Evolutionary conservation across 306 rosid species (phyloP), one percentile per base, ranked within the genome.

Genomic region (Cicer arietinum): DNA sequence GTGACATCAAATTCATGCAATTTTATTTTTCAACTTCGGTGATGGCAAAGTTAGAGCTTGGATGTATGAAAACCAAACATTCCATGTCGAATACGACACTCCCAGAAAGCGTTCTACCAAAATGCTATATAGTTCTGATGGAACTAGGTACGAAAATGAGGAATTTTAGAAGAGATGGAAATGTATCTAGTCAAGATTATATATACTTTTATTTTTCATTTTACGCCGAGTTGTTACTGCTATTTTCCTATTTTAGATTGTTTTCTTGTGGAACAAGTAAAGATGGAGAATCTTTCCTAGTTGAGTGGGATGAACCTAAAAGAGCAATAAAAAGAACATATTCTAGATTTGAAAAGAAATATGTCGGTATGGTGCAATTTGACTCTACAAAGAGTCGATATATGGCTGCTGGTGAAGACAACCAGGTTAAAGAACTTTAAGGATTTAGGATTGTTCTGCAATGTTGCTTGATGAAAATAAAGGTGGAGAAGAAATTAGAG

Each of bases 31-130:
- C 96, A 51, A 93, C 90, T 71, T 85, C 90, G 43, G 53, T 61
- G 96, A 91, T 80, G 97, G 98, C n/a, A 91, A 89, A 84, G 86
- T 91, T 67, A 89, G 87, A 79, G 93, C 89, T 18, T 93, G 97
- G 96, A 57, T 90, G 50, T 89, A 88, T 60, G 93, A 86, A 71
- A 64, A 80, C 78, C 25, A 51, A 83, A 90, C 91, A 74, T 77
- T 89, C 11, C 82, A 85, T 79, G 86, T 89, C 57, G 91, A 88
- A 66, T 91, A 84, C 68, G 83, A 89, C 67, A 93, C 98, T 62
- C 96, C 97, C 54, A 96, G 93, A 39, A 81, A 80, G 10, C 89
- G 83, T 88, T 89, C 93, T 77, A 88, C 93, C 13, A 80, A 79
- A 59, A 82, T 93, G 86, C 86, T 86, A 37, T 91, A 89, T 78